phyloP scores from a whole-genome alignment of 208 protist genomes.

The Sergeia podlipaevii region DNA sequence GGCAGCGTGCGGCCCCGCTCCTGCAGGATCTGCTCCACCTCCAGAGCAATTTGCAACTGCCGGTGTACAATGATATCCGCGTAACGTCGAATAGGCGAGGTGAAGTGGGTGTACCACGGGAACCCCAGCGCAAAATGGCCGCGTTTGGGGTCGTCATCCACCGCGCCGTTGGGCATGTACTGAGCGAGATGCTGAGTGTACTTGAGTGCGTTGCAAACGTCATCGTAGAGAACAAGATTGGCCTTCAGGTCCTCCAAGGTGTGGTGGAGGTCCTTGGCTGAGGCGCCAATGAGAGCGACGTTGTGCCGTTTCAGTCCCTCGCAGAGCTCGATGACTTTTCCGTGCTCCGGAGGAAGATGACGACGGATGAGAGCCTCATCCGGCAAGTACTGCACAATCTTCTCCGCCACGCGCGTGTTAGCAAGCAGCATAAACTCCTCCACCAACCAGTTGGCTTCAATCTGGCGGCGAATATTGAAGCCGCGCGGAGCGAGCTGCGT shows the following conservation, averaged over 20 bases:
- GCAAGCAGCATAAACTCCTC: conserved; percentile 94
- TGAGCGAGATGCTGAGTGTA: conserved; percentile 64
- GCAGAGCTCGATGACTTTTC: conserved; percentile 35
- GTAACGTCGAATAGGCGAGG: conserved; percentile 93
- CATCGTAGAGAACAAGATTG: conserved; percentile 31
- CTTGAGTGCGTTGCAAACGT: conserved; percentile 66
- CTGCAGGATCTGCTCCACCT: conserved; percentile 64
- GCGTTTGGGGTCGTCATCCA: conserved; percentile 17
- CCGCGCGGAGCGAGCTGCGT: conserved; percentile 32
- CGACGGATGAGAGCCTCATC: conserved; percentile 74
- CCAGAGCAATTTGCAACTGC: conserved; percentile 73
- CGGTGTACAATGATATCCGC: conserved; percentile 92
- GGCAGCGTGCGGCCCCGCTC: conserved; percentile 16
- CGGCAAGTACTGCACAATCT: conserved; percentile 77
- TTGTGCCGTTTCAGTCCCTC: conserved; percentile 12
- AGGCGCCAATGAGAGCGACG: conserved; percentile 32
- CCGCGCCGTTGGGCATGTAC: conserved; percentile 75
- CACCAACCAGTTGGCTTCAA: conserved; percentile 85
- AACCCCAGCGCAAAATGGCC: conserved; percentile 89
- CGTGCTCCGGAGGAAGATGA: conserved; percentile 58
- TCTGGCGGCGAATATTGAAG: conserved; percentile 47
- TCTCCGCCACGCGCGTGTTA: conserved; percentile 84
- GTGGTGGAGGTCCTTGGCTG: conserved; percentile 46
- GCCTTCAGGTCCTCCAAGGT: conserved; percentile 25
- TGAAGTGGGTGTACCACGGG: conserved; percentile 94